A percentile compares a stretch with the other conserved stretches of the same genome.
These are phyloP conservation scores for Calonectria naviculata DNA, from an alignment of 2,329 filamentous ascomycete species.

Conservation along the genomic window DNA sequence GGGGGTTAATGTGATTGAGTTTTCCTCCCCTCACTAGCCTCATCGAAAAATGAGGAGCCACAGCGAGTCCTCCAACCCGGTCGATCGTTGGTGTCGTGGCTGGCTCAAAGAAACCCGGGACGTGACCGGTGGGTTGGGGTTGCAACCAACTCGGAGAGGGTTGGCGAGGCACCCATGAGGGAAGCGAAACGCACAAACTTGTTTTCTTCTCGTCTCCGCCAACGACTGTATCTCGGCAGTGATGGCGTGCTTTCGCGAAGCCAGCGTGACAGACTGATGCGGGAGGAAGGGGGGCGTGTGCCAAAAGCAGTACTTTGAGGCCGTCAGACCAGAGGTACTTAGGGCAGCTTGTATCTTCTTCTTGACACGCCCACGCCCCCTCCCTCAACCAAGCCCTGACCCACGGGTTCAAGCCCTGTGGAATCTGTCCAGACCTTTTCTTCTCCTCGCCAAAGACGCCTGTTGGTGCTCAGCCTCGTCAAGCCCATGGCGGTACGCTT, in stretches of 20 bases:
- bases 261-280: neutral
- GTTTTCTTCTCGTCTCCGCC: neutral
- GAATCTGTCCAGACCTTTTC: neutral
- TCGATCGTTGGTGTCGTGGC: neutral
- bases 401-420: constrained; percentile 28
- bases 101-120: constrained; percentile 13
- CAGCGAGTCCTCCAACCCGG: neutral
- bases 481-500: constrained; percentile 24
- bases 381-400: neutral
- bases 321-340: constrained; percentile 36
- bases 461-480: constrained; percentile 24
- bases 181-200: constrained; percentile 7
- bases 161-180: neutral
- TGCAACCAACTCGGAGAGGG: constrained; percentile 20
- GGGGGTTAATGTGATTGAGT: neutral
- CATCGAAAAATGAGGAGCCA: neutral
- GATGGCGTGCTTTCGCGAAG: constrained; percentile 16
- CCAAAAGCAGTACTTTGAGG: constrained; percentile 23
- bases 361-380: constrained; percentile 3
- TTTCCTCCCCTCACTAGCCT: neutral
- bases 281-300: constrained; percentile 1
- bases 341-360: constrained; percentile 9
- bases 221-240: constrained; percentile 3
- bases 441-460: neutral
- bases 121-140: constrained; percentile 38